Base-by-base conservation (phyloP, 371 early-diverging fungal species). In the Phascolomyces articulosus region DNA sequence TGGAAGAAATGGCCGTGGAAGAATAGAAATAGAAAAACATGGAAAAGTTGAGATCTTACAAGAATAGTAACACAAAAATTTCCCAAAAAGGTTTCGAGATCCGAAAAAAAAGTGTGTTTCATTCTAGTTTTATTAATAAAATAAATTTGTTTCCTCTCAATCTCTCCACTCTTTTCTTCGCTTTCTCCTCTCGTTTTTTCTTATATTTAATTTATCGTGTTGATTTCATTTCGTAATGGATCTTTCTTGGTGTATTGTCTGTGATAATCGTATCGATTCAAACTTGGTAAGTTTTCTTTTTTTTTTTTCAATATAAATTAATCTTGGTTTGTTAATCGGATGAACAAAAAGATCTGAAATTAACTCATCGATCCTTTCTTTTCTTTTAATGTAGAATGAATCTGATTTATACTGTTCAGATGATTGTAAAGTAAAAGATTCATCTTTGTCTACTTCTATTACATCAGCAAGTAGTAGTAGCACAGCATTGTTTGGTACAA, bases 241-340 rank as follows among this genome's bases (percentile, higher is more conserved):
- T 65, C 63, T 68, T 38, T 68, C 65, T 51, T 72, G 72, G 72
- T 72, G 72, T 59, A 65, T 68, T 59, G 65, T 68, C 49, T 72
- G 72, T 63, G 72, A 72, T 54, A 65, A 72, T 34, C 72, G 68
- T 53, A 65, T 72, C 59, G 68, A 72, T 29, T 59, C 64, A 27
- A 60, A 55, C 40, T 40, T 65, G 60, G 67, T 66, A 66, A 58
- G 61, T 54, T 13, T 48, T 15, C 11, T 34, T 9, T 34, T 34
- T 9, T 6, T 34, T 34, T 9, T 9, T 9, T 0, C 34, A 31
- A 9, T 34, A 34, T 34, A 34, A 9, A 59, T 58, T 20, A 4
- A 44, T 58, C 8, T 44, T n/a, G 0, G 4, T 44, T 7, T 1
- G 6, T 1, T 11, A 9, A 9, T 34, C 34, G 34, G 34, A 34